These are phyloP conservation scores for Chrysoporthe deuterocubensis DNA, from an alignment of 2,329 filamentous ascomycete genomes.

Conservation along the genomic window DNA sequence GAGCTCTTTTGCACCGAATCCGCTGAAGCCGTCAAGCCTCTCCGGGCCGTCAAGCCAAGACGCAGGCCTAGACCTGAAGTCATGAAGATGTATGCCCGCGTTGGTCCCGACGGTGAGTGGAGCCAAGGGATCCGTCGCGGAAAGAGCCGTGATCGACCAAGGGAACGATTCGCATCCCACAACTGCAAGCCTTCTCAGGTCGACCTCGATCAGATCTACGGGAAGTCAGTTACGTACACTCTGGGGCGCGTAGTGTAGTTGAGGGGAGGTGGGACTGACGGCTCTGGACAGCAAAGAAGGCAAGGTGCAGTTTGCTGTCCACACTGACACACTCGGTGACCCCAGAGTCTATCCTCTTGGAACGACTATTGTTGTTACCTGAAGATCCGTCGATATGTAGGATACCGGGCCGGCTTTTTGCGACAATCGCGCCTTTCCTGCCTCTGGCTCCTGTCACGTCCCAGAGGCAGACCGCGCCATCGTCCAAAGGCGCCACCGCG, in stretches of 20 bases:
- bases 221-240: constrained; percentile 26
- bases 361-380: constrained; percentile 49
- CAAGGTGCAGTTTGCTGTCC: constrained; percentile 67
- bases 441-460: constrained; percentile 65
- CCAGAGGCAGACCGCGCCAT: constrained; percentile 89
- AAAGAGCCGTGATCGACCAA: constrained; percentile 83
- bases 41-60: constrained; percentile 41
- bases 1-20: constrained; percentile 36
- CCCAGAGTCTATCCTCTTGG: constrained; percentile 71
- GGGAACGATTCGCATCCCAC: constrained; percentile 74
- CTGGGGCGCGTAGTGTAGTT: background rate
- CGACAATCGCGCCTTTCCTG: constrained; percentile 65
- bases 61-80: constrained; percentile 60
- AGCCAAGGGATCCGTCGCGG: constrained; percentile 65
- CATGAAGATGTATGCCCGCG: constrained; percentile 79
- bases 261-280: constrained; percentile 47
- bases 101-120: constrained; percentile 86
- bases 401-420: constrained; percentile 67
- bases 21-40: constrained; percentile 40
- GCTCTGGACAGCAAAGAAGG: constrained; percentile 80
- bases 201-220: constrained; percentile 74
- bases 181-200: constrained; percentile 73
- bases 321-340: constrained; percentile 85
- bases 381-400: constrained; percentile 62
- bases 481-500: constrained; percentile 78